These are phyloP conservation scores for Rubia peregrina DNA, from an alignment of 305 asterid species.

Conservation along the genomic window DNA sequence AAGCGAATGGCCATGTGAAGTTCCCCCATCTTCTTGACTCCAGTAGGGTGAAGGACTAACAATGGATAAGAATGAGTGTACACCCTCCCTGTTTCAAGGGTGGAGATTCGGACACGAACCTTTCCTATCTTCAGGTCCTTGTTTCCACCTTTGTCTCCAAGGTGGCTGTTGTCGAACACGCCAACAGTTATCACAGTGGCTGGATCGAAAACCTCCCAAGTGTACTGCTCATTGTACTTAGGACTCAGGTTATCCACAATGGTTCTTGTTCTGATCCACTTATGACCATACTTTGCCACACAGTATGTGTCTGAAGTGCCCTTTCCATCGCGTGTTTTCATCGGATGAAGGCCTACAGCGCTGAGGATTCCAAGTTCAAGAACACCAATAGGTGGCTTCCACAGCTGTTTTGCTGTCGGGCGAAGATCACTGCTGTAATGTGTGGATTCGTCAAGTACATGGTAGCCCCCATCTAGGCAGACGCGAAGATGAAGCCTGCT, in stretches of 20 bases:
- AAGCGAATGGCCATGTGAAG: constrained; percentile 51
- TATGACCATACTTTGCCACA: constrained; percentile 79
- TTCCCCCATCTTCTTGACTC: constrained; percentile 45
- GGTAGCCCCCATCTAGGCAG: constrained; percentile 87
- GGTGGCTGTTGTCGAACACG: constrained; percentile 66
- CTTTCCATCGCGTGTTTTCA: constrained; percentile 70
- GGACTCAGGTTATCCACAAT: constrained; percentile 65
- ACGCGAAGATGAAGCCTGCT: constrained; percentile 69
- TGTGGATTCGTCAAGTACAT: constrained; percentile 83
- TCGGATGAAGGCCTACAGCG: constrained; percentile 75
- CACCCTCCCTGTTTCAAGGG: constrained; percentile 38
- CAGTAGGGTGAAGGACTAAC: constrained; percentile 37
- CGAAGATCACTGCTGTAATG: constrained; percentile 86
- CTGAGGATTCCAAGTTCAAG: constrained; percentile 66
- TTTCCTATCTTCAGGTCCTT: constrained; percentile 54
- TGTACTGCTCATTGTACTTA: constrained; percentile 73
- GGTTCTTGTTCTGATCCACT: constrained; percentile 82
- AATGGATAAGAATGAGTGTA: constrained; percentile 42
- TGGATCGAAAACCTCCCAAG: constrained; percentile 87
- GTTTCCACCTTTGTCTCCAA: constrained; percentile 45
- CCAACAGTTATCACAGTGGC: constrained; percentile 81
- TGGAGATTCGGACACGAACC: constrained; percentile 37
- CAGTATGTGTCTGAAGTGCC: constrained; percentile 81
- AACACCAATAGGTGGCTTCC: constrained; percentile 76
- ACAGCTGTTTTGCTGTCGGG: constrained; percentile 88